phyloP scores from a whole-genome alignment of 2,329 filamentous ascomycete species.

The Pochonia chlamydosporia region DNA sequence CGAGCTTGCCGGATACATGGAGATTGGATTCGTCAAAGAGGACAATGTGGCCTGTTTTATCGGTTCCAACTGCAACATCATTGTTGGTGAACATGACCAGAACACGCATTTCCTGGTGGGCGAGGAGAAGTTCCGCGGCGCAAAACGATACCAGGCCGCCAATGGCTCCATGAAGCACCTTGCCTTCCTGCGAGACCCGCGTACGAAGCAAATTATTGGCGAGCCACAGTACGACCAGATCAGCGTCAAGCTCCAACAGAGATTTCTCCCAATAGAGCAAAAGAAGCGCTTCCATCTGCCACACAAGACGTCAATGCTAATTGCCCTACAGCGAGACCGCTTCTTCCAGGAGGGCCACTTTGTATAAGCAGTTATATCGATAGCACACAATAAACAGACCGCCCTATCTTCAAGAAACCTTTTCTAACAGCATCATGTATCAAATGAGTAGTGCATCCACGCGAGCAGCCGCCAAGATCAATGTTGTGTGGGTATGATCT shows the following conservation, averaged over 20 bases:
- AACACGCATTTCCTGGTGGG: constrained; percentile 21
- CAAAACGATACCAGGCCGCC: constrained; percentile 20
- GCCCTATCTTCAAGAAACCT: neutral
- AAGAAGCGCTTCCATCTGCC: constrained; percentile 23
- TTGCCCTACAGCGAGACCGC: constrained; percentile 20
- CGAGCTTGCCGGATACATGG: constrained; percentile 20
- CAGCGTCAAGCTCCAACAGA: constrained; percentile 18
- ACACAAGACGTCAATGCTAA: constrained; percentile 21
- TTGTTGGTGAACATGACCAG: constrained; percentile 21
- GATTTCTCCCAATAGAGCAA: constrained; percentile 19
- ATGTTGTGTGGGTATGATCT: neutral
- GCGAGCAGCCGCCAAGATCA: neutral
- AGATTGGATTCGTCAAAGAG: constrained; percentile 21
- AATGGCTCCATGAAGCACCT: constrained; percentile 21
- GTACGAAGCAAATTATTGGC: constrained; percentile 19
- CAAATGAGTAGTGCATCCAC: neutral
- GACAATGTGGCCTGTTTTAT: constrained; percentile 22
- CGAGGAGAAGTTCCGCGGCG: constrained; percentile 20
- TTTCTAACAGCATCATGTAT: neutral
- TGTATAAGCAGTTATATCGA: constrained; percentile 7
- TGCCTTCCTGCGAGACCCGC: constrained; percentile 20
- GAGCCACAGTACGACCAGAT: constrained; percentile 17
- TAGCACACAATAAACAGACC: neutral
- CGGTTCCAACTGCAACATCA: constrained; percentile 18
- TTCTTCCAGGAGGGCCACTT: constrained; percentile 22